A percentile compares a stretch with the other conserved stretches of the same genome.
These are phyloP conservation scores for Corchorus capsularis DNA, from an alignment of 345 rosid species.

Conservation along the genomic window DNA sequence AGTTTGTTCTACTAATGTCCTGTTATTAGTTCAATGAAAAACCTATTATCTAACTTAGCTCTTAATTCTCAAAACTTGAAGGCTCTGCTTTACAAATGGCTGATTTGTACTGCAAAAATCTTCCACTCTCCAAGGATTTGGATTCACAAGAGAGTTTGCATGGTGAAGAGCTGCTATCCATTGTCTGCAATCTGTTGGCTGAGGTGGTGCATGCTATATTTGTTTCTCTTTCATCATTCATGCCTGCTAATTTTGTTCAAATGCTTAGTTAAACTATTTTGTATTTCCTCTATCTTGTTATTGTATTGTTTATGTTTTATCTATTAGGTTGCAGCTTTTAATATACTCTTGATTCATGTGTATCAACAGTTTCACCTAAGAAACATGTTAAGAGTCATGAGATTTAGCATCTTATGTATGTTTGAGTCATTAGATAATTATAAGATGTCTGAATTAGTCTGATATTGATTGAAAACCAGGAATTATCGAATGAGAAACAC, in stretches of 20 bases:
- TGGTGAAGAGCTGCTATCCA: slow-evolving; percentile 88
- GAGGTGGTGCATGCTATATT: slow-evolving; percentile 74
- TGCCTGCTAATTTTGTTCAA: background rate
- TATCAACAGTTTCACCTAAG: no score
- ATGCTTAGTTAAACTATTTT: background rate
- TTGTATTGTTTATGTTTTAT: background rate
- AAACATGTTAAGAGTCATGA: no score
- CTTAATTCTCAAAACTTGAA: slow-evolving; percentile 58
- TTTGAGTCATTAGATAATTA: no score
- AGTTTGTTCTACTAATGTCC: no score
- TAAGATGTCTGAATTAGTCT: no score
- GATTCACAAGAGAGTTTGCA: slow-evolving; percentile 92
- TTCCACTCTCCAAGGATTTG: slow-evolving; percentile 84
- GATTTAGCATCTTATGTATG: no score
- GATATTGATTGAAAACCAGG: no score
- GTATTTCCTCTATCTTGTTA: background rate
- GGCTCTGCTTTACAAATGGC: slow-evolving; percentile 58
- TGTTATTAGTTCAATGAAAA: slow-evolving; percentile 21
- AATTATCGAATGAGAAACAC: no score
- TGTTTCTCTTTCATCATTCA: background rate
- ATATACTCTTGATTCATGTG: no score
- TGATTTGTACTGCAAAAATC: slow-evolving; percentile 69
- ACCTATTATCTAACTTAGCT: slow-evolving; percentile 21
- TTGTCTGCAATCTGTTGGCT: slow-evolving; percentile 72
- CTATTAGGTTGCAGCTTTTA: no score